A percentile compares a stretch with the other conserved stretches of the same genome.
These are phyloP conservation scores for Fusarium domesticum DNA, from an alignment of 2,329 filamentous ascomycete species.

Conservation along the genomic window DNA sequence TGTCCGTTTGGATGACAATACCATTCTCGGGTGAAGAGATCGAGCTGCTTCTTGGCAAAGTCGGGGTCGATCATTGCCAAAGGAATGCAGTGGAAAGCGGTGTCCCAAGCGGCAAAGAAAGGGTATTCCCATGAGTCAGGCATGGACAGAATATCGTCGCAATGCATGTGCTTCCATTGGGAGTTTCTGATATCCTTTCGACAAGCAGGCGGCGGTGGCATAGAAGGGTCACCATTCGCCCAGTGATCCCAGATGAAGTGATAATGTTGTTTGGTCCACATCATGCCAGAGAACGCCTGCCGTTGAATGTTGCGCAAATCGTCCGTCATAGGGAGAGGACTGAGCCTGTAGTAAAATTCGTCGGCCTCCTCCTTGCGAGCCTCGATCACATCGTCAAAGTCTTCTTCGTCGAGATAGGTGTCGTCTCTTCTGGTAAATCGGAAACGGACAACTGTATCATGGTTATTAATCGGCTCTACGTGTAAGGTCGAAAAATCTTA, in stretches of 20 bases:
- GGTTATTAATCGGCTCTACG: background rate
- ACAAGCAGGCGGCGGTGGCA: conserved; percentile 78
- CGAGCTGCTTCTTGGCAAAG: conserved; percentile 96
- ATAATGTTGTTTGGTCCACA: conserved; percentile 98
- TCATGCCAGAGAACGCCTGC: conserved; percentile 92
- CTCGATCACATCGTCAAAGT: conserved; percentile 88
- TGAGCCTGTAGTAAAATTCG: conserved; percentile 92
- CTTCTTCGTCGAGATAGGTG: conserved; percentile 83
- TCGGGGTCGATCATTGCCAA: conserved; percentile 97
- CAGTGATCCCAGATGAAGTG: conserved; percentile 97
- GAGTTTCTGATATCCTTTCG: conserved; percentile 80
- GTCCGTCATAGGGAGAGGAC: conserved; percentile 87
- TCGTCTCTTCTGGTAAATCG: conserved; percentile 74
- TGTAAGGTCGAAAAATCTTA: conserved; percentile 45
- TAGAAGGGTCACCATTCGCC: conserved; percentile 88
- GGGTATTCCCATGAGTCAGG: conserved; percentile 98
- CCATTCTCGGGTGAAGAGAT: conserved; percentile 95
- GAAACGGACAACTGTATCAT: conserved; percentile 73
- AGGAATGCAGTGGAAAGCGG: conserved; percentile 93
- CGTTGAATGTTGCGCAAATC: conserved; percentile 93
- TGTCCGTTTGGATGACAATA: conserved; percentile 98
- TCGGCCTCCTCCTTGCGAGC: conserved; percentile 85
- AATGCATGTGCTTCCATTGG: conserved; percentile 91
- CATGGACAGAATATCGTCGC: conserved; percentile 96
- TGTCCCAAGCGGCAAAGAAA: conserved; percentile 97